phyloP scores from a whole-genome alignment of 1,284 basidiomycete species.

The Meripilus lineatus region DNA sequence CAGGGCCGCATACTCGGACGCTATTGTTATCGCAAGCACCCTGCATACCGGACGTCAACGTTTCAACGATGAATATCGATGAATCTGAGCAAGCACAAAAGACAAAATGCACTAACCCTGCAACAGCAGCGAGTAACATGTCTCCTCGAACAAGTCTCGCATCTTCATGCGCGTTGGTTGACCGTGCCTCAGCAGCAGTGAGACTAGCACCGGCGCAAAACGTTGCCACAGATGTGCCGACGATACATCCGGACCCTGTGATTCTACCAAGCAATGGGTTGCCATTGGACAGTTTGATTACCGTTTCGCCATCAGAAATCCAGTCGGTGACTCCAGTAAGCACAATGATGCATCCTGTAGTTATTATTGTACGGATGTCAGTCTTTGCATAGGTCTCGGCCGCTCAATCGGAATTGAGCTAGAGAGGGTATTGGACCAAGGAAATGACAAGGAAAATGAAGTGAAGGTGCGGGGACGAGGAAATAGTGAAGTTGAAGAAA shows the following conservation, averaged over 20 bases:
- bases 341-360: constrained; percentile 74
- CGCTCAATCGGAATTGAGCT: background rate
- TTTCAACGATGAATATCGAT: background rate
- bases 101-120: constrained; percentile 57
- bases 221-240: constrained; percentile 72
- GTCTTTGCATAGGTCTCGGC: background rate
- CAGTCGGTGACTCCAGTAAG: constrained; percentile 85
- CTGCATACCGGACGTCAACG: no score
- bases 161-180: constrained; percentile 22
- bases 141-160: constrained; percentile 60
- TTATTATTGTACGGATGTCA: background rate
- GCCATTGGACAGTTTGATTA: constrained; percentile 75
- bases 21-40: constrained; percentile 78
- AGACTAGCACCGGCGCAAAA: constrained; percentile 72
- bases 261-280: constrained; percentile 73
- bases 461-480: background rate
- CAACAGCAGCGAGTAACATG: constrained; percentile 70
- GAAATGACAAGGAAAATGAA: background rate
- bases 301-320: constrained; percentile 76
- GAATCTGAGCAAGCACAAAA: background rate
- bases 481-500: background rate
- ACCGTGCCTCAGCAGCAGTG: constrained; percentile 12
- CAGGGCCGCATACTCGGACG: constrained; percentile 80
- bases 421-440: background rate
- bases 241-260: constrained; percentile 89